phyloP scores from a whole-genome alignment of 2,329 filamentous ascomycete species.

The Colletotrichum acutatum region DNA sequence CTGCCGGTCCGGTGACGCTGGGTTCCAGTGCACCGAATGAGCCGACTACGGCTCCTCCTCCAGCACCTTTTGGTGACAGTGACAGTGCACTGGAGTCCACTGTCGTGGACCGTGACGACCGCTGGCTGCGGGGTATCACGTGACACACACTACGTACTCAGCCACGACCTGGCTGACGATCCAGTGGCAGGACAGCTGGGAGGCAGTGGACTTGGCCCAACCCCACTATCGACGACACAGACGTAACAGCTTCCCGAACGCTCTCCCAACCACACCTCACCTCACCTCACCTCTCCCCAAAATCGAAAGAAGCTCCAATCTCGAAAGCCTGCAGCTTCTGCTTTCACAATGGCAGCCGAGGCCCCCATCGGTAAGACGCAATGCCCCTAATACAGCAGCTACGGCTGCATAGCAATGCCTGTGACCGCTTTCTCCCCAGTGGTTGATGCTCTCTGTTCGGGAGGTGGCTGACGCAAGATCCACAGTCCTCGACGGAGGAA shows the following conservation, averaged over 20 bases:
- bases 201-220: conserved; percentile 30
- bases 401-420: background rate
- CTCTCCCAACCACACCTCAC: conserved; percentile 27
- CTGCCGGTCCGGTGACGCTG: background rate
- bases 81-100: background rate
- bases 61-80: conserved; percentile 2
- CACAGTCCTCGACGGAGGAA: conserved; percentile 97
- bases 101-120: background rate
- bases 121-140: conserved; percentile 50
- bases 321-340: conserved; percentile 29
- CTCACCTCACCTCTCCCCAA: conserved; percentile 27
- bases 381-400: conserved; percentile 4
- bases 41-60: background rate
- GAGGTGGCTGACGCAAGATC: conserved; percentile 34
- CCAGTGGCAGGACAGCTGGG: conserved; percentile 25
- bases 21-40: background rate
- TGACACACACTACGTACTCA: conserved; percentile 40
- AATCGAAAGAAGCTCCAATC: conserved; percentile 43
- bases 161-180: conserved; percentile 34
- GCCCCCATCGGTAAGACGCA: conserved; percentile 64
- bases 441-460: conserved; percentile 13
- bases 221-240: conserved; percentile 37
- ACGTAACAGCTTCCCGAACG: conserved; percentile 35
- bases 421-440: background rate
- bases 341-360: conserved; percentile 61